Base-by-base conservation (phyloP, 108 stramenopile genomes). In the Phaeodactylum tricornutum region DNA sequence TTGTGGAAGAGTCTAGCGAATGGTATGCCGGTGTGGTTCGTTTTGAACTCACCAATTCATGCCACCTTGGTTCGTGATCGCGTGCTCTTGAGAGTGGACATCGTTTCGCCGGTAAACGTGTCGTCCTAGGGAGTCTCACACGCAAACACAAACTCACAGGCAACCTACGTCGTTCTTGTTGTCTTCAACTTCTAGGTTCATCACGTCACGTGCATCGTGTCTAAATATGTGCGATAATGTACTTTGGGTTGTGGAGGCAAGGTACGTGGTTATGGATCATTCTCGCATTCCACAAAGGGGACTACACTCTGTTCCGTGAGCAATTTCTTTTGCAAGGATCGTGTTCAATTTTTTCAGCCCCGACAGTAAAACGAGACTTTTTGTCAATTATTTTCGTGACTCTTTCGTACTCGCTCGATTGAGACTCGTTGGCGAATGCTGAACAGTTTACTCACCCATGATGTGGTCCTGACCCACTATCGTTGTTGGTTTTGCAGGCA, bases 231-330 rank as follows among this genome's bases (percentile, higher is more conserved):
- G 12, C 11, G 12, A 12, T 34, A 34, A 34, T 11, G 12, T 20
- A 3, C 17, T 20, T 3, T 40, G 17, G 7, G 17, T 8, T 16
- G 21, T 20, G 19, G 19, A 20, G 3, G 7, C 4, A 20, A 3
- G 19, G 17, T 40, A 40, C 21, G 7, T 6, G 38, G 2, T 40
- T 5, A 8, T 40, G 4, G 3, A 20, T 40, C 2, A 5, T 7
- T 16, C 38, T 4, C 3, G 17, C 3, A 40, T 34, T 3, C 17
- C 7, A 8, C 33, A 34, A 20, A 20, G 17, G 38, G 38, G 38
- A 20, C 38, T 40, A 40, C 38, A 40, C 38, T 40, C 38, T 40
- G 38, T 40, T 20, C 38, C 38, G 21, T 20, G 38, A 40, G 38
- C 38, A 8, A 40, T 20, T 40, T 40, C n/a, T n/a, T n/a, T n/a